These are phyloP conservation scores for Mycosphaerella arachidis DNA, from an alignment of 2,329 filamentous ascomycete species.

Conservation along the genomic window DNA sequence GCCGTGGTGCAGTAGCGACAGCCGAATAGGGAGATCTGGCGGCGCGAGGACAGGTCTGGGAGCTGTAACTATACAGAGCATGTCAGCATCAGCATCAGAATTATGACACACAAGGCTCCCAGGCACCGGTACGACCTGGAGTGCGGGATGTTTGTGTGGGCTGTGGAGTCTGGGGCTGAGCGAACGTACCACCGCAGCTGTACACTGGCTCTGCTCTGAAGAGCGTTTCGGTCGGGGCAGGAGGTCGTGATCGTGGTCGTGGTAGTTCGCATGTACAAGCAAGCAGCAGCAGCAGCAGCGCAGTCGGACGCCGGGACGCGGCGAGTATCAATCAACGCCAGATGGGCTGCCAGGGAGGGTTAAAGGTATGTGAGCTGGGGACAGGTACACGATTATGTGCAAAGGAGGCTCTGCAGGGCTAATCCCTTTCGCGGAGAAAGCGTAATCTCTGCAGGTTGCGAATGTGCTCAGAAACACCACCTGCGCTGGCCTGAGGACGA, in stretches of 20 bases:
- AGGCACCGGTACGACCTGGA: neutral
- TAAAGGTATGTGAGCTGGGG: conserved; percentile 22
- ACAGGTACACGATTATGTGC: conserved; percentile 23
- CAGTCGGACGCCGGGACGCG: conserved; percentile 2
- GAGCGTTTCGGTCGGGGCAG: neutral
- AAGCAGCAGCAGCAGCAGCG: neutral
- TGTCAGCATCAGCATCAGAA: conserved; percentile 13
- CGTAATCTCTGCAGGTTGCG: conserved; percentile 14
- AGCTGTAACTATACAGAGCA: neutral
- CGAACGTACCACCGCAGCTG: conserved; percentile 1
- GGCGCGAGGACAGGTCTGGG: conserved; percentile 1
- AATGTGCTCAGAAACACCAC: conserved; percentile 8
- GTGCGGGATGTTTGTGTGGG: neutral
- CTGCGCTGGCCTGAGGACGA: conserved; percentile 7
- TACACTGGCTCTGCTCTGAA: neutral
- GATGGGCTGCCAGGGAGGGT: conserved; percentile 17
- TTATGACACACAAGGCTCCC: conserved; percentile 4
- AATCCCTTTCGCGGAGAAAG: conserved; percentile 22
- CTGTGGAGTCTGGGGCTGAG: conserved; percentile 1
- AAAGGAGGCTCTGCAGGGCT: conserved; percentile 17
- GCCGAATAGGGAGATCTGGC: neutral
- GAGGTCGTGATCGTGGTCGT: conserved; percentile 1
- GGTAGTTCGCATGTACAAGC: conserved; percentile 5
- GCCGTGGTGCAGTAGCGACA: conserved; percentile 2
- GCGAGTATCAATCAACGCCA: conserved; percentile 16